phyloP scores from a whole-genome alignment of 805 yeast species.

The Wickerhamiella brachini region DNA sequence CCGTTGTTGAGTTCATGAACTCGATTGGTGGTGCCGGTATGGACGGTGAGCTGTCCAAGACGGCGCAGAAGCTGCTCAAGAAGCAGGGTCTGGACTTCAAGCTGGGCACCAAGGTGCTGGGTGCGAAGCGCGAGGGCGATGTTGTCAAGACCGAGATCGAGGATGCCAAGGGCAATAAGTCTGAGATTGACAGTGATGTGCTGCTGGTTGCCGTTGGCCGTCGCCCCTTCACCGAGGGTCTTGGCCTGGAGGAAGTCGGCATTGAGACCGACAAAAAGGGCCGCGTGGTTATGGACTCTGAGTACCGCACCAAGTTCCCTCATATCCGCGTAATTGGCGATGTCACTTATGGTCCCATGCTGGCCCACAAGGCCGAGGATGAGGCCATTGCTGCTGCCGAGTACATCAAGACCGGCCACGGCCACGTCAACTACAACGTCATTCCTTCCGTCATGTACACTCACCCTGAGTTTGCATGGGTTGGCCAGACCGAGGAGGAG shows the following conservation, averaged over 20 bases:
- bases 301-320: slow-evolving; percentile 81
- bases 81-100: slow-evolving; percentile 95
- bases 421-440: slow-evolving; percentile 95
- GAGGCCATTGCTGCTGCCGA: slow-evolving; percentile 99
- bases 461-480: slow-evolving; percentile 99
- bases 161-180: slow-evolving; percentile 73
- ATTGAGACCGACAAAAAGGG: slow-evolving; percentile 86
- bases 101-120: slow-evolving; percentile 78
- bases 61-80: slow-evolving; percentile 74
- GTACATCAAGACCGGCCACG: slow-evolving; percentile 82
- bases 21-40: slow-evolving; percentile 98
- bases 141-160: slow-evolving; percentile 77
- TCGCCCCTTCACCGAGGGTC: slow-evolving; percentile 88
- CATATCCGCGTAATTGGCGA: slow-evolving; percentile 98
- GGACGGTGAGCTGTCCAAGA: slow-evolving; percentile 91
- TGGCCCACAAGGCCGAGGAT: slow-evolving; percentile 99
- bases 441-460: slow-evolving; percentile 99
- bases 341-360: slow-evolving; percentile 96
- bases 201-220: slow-evolving; percentile 96
- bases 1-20: slow-evolving; percentile 79
- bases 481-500: slow-evolving; percentile 91
- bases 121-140: slow-evolving; percentile 82
- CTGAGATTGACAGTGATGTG: slow-evolving; percentile 80
- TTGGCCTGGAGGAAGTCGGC: slow-evolving; percentile 78
- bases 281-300: slow-evolving; percentile 84